A percentile compares a stretch with the other conserved stretches of the same genome.
Conservation (phyloP, 768 basidiomycete genomes). For the Calvatia gigantea region DNA sequence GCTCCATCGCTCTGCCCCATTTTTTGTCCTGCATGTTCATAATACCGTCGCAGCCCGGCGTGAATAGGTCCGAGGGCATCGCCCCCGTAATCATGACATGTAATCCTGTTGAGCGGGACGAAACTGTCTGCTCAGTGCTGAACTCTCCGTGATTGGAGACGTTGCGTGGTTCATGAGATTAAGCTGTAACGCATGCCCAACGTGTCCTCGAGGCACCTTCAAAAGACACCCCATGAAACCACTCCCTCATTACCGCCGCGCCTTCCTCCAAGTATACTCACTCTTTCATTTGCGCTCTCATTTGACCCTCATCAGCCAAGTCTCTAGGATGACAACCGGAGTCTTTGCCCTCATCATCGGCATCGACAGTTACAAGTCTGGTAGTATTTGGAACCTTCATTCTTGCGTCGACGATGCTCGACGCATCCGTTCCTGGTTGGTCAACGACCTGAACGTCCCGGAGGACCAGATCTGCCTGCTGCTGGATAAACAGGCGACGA, state of each 20-base stretch:
- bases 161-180: conserved; percentile 1
- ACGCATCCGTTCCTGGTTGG: conserved; percentile 54
- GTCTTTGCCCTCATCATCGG: conserved; percentile 68
- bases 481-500: conserved; percentile 57
- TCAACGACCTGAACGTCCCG: conserved; percentile 54
- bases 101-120: neutral
- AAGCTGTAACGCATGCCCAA: conserved; percentile 4
- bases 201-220: conserved; percentile 6
- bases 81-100: neutral
- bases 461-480: conserved; percentile 54
- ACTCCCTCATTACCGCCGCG: neutral
- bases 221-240: neutral
- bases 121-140: neutral
- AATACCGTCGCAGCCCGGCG: neutral
- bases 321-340: conserved; percentile 28
- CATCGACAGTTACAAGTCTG: conserved; percentile 66
- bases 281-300: neutral
- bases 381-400: conserved; percentile 60
- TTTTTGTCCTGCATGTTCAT: neutral
- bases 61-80: neutral
- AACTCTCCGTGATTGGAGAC: neutral
- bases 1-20: neutral
- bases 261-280: conserved; percentile 3
- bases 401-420: conserved; percentile 65
- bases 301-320: neutral